Evolutionary conservation across 2,329 filamentous ascomycete genomes (phyloP).

Genomic region (Tolypocladium tundrense): DNA sequence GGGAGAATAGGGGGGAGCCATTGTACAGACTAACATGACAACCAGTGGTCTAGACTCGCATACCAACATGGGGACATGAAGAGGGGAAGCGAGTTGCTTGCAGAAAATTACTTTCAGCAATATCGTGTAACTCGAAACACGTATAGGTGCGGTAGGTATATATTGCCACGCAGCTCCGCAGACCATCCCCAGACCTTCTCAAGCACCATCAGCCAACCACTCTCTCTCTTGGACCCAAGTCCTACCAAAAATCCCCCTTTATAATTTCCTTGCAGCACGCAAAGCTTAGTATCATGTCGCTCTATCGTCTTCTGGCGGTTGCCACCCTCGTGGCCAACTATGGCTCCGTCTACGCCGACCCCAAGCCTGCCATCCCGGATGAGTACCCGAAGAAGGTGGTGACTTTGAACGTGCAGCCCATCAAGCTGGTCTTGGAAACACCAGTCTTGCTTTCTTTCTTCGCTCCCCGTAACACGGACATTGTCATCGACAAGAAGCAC

Average conservation of each 20-base stretch:
- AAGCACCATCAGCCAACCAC: no score
- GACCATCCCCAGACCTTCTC: background rate
- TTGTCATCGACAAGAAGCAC: conserved; percentile 2
- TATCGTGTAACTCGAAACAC: no score
- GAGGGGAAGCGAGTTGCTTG: background rate
- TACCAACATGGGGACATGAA: no score
- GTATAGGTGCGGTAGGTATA: background rate
- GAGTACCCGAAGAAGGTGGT: background rate
- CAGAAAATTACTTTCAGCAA: background rate
- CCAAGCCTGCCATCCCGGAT: background rate
- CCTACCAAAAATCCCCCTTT: no score
- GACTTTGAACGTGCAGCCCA: conserved; percentile 2
- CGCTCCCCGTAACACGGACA: conserved; percentile 3
- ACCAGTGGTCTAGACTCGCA: no score
- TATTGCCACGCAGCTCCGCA: background rate
- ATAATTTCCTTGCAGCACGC: no score
- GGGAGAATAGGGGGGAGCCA: no score
- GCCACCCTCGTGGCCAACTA: background rate
- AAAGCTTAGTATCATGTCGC: background rate
- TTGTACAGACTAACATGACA: no score
- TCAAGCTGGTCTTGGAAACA: conserved; percentile 1
- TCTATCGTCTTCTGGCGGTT: background rate
- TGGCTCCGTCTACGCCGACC: background rate
- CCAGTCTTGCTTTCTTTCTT: conserved; percentile 3
- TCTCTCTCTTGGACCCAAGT: no score